phyloP scores from a whole-genome alignment of 306 rosid genomes.

The Inga oerstediana region DNA sequence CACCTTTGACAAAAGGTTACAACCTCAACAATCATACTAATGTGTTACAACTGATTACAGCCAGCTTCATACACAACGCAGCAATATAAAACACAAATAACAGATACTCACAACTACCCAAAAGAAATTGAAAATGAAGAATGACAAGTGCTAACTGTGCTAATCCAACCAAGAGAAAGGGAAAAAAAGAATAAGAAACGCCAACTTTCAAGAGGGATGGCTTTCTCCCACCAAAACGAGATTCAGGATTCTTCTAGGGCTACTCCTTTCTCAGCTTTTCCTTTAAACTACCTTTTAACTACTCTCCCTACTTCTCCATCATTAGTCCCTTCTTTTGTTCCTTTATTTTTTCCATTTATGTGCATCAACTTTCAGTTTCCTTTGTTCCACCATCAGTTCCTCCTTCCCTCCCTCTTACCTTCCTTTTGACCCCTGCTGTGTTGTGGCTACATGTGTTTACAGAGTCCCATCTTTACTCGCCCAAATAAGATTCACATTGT shows the following conservation, averaged over 20 bases:
- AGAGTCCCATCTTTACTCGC: not conserved
- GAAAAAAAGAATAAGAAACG: not conserved
- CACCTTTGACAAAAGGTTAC: not conserved
- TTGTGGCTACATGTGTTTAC: not conserved
- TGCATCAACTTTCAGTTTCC: not conserved
- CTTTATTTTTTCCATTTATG: not conserved
- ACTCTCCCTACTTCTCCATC: not conserved
- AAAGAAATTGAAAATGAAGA: not conserved
- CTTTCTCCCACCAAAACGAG: not conserved
- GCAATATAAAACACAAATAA: not conserved
- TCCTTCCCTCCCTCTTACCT: not conserved
- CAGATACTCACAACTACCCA: not conserved
- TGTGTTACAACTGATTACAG: not conserved
- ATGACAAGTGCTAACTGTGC: not conserved
- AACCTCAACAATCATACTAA: not conserved
- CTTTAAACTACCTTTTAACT: not conserved
- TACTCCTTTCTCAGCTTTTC: not conserved
- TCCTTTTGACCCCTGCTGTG: not conserved
- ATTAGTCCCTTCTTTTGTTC: not conserved
- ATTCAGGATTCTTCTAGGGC: not conserved
- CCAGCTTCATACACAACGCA: not conserved
- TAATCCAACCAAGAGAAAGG: not conserved
- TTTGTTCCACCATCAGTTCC: not conserved
- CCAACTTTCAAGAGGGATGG: not conserved
- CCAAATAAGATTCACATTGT: not conserved